Evolutionary conservation across 2,329 filamentous ascomycete genomes (phyloP).

Genomic region (Zymoseptoria pseudotritici): DNA sequence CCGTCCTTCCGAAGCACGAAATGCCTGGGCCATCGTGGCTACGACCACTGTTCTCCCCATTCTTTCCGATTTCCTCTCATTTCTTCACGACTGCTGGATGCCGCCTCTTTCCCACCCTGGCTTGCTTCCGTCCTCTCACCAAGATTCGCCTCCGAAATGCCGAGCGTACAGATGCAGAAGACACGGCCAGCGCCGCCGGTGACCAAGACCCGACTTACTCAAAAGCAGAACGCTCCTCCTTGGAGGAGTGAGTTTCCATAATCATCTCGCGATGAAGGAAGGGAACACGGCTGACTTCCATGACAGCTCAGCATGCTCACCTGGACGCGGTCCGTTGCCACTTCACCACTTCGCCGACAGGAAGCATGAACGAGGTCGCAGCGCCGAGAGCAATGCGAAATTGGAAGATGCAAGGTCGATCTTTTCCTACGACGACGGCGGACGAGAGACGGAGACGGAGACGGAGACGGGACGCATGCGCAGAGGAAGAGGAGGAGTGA

Average conservation of each 20-base stretch:
- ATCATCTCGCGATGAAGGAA: not conserved
- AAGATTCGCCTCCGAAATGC: conserved; percentile 10
- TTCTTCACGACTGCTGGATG: not conserved
- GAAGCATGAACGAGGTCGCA: too few relatives aligned
- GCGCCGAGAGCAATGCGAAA: too few relatives aligned
- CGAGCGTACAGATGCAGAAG: too few relatives aligned
- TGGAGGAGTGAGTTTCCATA: conserved; percentile 34
- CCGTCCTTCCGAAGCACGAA: too few relatives aligned
- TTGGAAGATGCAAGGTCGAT: too few relatives aligned
- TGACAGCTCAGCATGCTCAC: conserved; percentile 30
- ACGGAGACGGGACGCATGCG: too few relatives aligned
- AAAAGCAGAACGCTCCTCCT: conserved; percentile 44
- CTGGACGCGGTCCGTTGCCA: conserved; percentile 23
- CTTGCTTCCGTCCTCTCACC: not conserved
- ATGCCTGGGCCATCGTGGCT: too few relatives aligned
- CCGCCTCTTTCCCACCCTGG: not conserved
- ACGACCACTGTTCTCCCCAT: too few relatives aligned
- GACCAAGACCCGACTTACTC: conserved; percentile 27
- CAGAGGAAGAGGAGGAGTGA: too few relatives aligned
- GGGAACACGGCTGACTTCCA: not conserved
- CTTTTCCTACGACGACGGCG: too few relatives aligned
- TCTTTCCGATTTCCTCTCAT: not conserved
- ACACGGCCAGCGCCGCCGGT: conserved; percentile 16
- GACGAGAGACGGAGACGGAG: too few relatives aligned
- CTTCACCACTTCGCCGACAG: not conserved